Evolutionary conservation across 371 early-diverging fungal genomes (phyloP).

Genomic region (Mucor lusitanicus): DNA sequence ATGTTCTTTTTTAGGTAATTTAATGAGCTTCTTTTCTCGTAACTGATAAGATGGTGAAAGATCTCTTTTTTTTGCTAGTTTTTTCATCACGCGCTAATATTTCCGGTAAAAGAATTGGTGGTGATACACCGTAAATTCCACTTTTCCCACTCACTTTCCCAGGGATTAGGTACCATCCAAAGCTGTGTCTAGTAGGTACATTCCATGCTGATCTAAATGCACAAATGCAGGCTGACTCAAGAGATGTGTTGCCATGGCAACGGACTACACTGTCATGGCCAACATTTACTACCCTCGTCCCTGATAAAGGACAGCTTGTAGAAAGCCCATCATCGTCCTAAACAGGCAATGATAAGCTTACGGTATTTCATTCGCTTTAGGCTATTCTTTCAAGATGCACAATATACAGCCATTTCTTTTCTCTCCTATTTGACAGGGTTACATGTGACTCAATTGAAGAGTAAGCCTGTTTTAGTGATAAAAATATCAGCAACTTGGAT

Average conservation of each 20-base stretch:
- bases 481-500: constrained; percentile 15
- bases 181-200: background rate
- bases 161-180: constrained; percentile 1
- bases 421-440: constrained; percentile 22
- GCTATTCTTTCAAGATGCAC: background rate
- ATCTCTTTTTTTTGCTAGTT: background rate
- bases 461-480: constrained; percentile 12
- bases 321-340: background rate
- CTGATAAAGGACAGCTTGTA: background rate
- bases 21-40: background rate
- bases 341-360: constrained; percentile 19
- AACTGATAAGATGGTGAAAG: constrained; percentile 22
- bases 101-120: background rate
- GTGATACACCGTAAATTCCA: background rate
- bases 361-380: constrained; percentile 16
- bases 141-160: constrained; percentile 23
- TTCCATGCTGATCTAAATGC: background rate
- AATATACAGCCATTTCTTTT: constrained; percentile 4
- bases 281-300: background rate
- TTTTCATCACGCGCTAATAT: constrained; percentile 26
- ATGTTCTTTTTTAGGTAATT: background rate
- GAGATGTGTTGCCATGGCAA: background rate
- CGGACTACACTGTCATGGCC: background rate
- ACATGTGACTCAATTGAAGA: constrained; percentile 21
- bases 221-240: background rate